A percentile compares a stretch with the other conserved stretches of the same genome.
phyloP scores from a whole-genome alignment of 352 stramenopile genomes.

The Aphanomyces stellatus region DNA sequence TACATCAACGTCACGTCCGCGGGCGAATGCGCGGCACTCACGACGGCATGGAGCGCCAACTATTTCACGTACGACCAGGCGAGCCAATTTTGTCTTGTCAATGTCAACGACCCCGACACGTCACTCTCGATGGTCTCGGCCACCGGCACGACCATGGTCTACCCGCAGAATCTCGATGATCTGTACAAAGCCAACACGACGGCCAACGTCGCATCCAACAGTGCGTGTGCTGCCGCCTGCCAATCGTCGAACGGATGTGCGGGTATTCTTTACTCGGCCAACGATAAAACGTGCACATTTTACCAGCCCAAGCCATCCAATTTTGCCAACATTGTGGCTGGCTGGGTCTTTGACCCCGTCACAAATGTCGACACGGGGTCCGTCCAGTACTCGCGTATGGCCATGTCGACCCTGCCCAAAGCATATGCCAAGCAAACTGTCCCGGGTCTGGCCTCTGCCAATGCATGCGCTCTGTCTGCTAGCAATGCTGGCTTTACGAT shows the following conservation, averaged over 20 bases:
- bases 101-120: background rate
- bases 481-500: background rate
- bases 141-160: background rate
- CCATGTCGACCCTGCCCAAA: background rate
- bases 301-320: background rate
- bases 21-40: conserved; percentile 7
- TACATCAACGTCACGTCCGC: background rate
- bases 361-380: background rate
- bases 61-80: conserved; percentile 8
- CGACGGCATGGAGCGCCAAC: background rate
- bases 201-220: background rate
- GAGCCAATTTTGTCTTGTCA: background rate
- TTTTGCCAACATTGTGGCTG: background rate
- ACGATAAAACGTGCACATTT: background rate
- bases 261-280: background rate
- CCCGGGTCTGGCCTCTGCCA: background rate
- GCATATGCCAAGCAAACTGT: background rate
- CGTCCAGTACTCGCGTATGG: background rate
- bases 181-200: too few relatives aligned
- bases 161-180: background rate
- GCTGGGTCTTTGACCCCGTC: conserved; percentile 2
- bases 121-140: background rate
- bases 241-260: background rate
- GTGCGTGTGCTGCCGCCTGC: background rate
- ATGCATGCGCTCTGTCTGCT: background rate